Conservation (phyloP, 805 yeast species). For the Wickerhamiella kazuoi region DNA sequence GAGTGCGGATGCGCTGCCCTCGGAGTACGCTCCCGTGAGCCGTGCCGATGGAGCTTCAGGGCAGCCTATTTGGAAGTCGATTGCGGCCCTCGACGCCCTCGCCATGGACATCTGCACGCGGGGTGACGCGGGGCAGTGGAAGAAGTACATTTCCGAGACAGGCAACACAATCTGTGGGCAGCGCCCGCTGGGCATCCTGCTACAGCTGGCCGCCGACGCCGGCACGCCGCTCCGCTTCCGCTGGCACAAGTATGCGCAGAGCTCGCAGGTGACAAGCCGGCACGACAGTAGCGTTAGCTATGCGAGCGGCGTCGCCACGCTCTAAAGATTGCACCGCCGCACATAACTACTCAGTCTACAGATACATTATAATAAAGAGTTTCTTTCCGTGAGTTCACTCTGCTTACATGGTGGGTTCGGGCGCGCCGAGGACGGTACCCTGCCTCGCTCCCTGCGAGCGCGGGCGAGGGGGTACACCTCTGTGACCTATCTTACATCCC, state of each 20-base stretch:
- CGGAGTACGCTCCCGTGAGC: not conserved
- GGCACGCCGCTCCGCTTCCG: slow-evolving; percentile 25
- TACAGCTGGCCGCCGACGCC: slow-evolving; percentile 33
- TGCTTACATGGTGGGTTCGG: too few species aligned
- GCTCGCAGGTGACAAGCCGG: slow-evolving; percentile 31
- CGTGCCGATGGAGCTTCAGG: too few species aligned
- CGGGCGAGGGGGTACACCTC: too few species aligned
- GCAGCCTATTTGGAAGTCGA: slow-evolving; percentile 48
- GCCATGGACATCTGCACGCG: slow-evolving; percentile 47
- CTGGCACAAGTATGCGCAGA: slow-evolving; percentile 74
- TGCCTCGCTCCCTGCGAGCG: too few species aligned
- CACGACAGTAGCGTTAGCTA: slow-evolving; percentile 79
- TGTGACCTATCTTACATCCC: too few species aligned
- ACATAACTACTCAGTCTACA: too few species aligned
- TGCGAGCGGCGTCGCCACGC: slow-evolving; percentile 49
- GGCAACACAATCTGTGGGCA: slow-evolving; percentile 92
- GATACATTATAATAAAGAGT: too few species aligned
- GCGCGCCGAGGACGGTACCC: too few species aligned
- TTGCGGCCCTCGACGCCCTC: slow-evolving; percentile 48
- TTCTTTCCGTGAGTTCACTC: too few species aligned
- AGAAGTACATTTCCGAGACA: slow-evolving; percentile 44
- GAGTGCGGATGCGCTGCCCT: slow-evolving; percentile 11
- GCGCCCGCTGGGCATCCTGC: slow-evolving; percentile 52
- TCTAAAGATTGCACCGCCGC: too few species aligned
- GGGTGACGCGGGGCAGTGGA: slow-evolving; percentile 47